Conservation (phyloP, 2,329 filamentous ascomycete species). For the Hypocreales sp. region DNA sequence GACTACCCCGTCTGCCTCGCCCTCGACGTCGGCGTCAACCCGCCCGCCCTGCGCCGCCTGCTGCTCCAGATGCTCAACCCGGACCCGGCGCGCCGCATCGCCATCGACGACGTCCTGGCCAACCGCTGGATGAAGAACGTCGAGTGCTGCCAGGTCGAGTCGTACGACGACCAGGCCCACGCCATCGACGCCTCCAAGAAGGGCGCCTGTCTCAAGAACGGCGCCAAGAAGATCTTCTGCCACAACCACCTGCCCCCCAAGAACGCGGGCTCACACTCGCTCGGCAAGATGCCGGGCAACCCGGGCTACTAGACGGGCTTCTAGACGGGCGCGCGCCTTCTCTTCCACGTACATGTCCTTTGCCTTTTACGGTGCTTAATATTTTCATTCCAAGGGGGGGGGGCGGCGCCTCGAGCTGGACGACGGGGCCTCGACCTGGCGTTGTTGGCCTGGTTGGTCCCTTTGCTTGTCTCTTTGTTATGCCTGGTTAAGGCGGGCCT, state of each 20-base stretch:
- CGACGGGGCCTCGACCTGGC: too few relatives aligned
- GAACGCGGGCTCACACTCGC: conserved; percentile 27
- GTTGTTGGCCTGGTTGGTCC: too few relatives aligned
- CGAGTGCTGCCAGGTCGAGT: conserved; percentile 65
- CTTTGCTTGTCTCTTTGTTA: too few relatives aligned
- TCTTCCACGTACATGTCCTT: too few relatives aligned
- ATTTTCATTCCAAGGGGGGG: too few relatives aligned
- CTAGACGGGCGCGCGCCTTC: background rate
- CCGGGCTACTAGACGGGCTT: conserved; percentile 39
- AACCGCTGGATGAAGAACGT: conserved; percentile 60
- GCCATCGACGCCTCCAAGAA: conserved; percentile 48
- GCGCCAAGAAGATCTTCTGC: conserved; percentile 36
- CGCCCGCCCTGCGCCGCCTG: conserved; percentile 52
- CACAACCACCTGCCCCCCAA: conserved; percentile 41
- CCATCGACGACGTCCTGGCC: conserved; percentile 51
- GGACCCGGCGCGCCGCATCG: conserved; percentile 53
- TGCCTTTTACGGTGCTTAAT: too few relatives aligned
- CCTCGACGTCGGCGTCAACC: conserved; percentile 50
- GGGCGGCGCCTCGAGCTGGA: too few relatives aligned
- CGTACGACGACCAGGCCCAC: conserved; percentile 46
- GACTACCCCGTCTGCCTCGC: conserved; percentile 51
- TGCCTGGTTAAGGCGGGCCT: too few relatives aligned
- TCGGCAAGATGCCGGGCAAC: conserved; percentile 40
- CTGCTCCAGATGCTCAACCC: conserved; percentile 75
- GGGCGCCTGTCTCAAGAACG: conserved; percentile 23